These are phyloP conservation scores for Balamuthia mandrillaris DNA, from an alignment of 208 protist species.

Conservation along the genomic window DNA sequence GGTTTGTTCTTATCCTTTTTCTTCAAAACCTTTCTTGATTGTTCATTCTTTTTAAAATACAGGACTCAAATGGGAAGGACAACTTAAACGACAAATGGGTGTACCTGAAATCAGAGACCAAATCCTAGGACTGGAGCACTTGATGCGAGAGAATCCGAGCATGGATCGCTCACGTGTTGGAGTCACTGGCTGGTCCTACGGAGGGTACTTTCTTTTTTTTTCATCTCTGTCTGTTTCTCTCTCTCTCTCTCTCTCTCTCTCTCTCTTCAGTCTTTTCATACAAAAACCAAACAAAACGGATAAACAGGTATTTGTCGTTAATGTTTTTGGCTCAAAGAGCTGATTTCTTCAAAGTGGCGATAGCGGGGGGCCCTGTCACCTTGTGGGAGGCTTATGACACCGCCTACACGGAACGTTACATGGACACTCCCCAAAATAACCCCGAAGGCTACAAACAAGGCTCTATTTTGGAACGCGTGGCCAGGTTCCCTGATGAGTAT, in stretches of 20 bases:
- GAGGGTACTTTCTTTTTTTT: conserved; percentile 35
- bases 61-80: no score
- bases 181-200: conserved; percentile 55
- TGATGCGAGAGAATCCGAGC: not conserved
- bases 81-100: no score
- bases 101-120: no score
- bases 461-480: conserved; percentile 15
- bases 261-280: no score
- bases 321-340: conserved; percentile 38
- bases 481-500: conserved; percentile 42
- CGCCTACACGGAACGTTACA: conserved; percentile 63
- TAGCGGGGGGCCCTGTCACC: conserved; percentile 48
- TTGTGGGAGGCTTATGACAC: conserved; percentile 51
- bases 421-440: conserved; percentile 45
- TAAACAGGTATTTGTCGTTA: not conserved
- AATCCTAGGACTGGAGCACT: conserved; percentile 42
- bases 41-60: no score
- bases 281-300: no score
- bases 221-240: not conserved
- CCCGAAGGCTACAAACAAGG: conserved; percentile 30
- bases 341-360: conserved; percentile 52
- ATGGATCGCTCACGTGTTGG: conserved; percentile 42
- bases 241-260: not conserved
- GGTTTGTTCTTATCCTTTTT: no score
- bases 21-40: no score